Base-by-base conservation (phyloP, 129 eudicot genomes). In the Lactuca saligna region DNA sequence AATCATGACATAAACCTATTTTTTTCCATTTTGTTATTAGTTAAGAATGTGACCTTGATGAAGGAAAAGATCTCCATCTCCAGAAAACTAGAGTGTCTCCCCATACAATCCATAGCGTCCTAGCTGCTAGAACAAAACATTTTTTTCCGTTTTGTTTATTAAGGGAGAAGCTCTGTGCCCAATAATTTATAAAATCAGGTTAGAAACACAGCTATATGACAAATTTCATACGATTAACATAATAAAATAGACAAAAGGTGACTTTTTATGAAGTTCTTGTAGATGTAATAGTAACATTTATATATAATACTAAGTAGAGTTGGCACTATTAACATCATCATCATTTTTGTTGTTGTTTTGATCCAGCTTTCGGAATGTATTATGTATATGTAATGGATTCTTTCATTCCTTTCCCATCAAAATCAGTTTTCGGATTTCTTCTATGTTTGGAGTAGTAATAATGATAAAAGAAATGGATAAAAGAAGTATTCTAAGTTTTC, bases 121-220 rank as follows among this genome's bases (percentile, higher is more conserved):
- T 74, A 20, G 83, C 83, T 66, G 78, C 77, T n/a, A 82, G 56
- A 78, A 74, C 78, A 60, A 57, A 74, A 59, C 86, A 59, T 67
- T 82, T 82, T 74, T 74, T 73, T 48, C 83, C 81, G 10, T 51
- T 79, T 42, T 39, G 48, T 57, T 74, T 65, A 17, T 78, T 68
- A 13, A 78, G 63, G 46, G 70, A 55, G 69, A 72, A 77, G 69
- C 80, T 69, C 86, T 82, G 80, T 65, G 56, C 53, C 55, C 79
- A 48, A 17, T 17, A 54, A 11, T 66, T 75, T 57, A 55, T n/a
- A 17, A 17, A 35, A 55, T 38, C 5, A 31, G 66, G 63, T 65
- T 44, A 65, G 59, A 54, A 20, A 54, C 44, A 61, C 10, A 46
- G 35, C 29, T 8, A 7, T 20, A 39, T 39, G 46, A 39, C 46